These are phyloP conservation scores for Sporothrix humicola DNA, from an alignment of 2,329 filamentous ascomycete species.

Conservation along the genomic window DNA sequence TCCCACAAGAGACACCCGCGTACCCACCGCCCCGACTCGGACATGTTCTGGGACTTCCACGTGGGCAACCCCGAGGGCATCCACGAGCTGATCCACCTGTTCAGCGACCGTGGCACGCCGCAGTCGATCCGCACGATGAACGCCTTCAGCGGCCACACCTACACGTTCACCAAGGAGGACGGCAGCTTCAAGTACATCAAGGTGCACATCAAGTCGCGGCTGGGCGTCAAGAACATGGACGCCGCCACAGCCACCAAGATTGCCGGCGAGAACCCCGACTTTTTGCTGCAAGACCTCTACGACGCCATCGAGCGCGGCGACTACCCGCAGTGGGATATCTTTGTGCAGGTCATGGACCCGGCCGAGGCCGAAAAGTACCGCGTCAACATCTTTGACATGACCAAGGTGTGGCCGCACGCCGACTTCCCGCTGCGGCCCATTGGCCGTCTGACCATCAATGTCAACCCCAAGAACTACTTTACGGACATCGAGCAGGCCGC, in stretches of 20 bases:
- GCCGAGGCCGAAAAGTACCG: conserved; percentile 65
- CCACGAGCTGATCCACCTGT: conserved; percentile 69
- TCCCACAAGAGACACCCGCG: conserved; percentile 77
- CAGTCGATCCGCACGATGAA: conserved; percentile 71
- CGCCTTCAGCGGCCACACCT: conserved; percentile 69
- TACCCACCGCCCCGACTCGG: conserved; percentile 72
- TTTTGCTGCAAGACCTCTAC: conserved; percentile 67
- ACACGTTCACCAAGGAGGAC: conserved; percentile 69
- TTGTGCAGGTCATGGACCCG: conserved; percentile 68
- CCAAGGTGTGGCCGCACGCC: conserved; percentile 70
- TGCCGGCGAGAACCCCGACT: conserved; percentile 65
- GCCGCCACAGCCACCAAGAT: conserved; percentile 62
- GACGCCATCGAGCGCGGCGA: conserved; percentile 66
- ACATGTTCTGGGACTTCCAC: conserved; percentile 61
- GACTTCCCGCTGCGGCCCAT: conserved; percentile 66
- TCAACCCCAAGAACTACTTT: conserved; percentile 71
- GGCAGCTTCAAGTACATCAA: conserved; percentile 70
- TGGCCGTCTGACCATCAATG: conserved; percentile 67
- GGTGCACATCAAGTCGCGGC: conserved; percentile 67
- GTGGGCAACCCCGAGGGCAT: conserved; percentile 64
- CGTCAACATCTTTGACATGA: conserved; percentile 71
- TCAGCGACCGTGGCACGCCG: conserved; percentile 69
- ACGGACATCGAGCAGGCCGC: conserved; percentile 71
- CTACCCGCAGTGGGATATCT: conserved; percentile 67
- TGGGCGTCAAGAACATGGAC: conserved; percentile 65